Conservation (phyloP, 345 rosid genomes). For the Rhodamnia argentea region DNA sequence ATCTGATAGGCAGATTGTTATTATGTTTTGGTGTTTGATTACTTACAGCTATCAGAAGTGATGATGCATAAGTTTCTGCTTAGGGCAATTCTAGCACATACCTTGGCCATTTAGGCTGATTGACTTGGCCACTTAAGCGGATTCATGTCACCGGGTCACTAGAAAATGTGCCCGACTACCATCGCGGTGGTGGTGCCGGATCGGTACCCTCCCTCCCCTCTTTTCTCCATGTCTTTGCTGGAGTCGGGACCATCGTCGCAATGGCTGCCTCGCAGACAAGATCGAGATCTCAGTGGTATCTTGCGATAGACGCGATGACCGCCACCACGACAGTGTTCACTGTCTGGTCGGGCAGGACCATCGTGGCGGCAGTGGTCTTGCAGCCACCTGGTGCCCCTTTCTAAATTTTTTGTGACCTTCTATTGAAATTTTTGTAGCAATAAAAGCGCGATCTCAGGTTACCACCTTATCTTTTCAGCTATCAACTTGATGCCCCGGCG, state of each 20-base stretch:
- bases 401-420: neutral
- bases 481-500: neutral
- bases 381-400: neutral
- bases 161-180: neutral
- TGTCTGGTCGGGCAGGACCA: neutral
- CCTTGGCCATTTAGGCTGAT: neutral
- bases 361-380: neutral
- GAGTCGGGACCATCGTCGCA: neutral
- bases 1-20: neutral
- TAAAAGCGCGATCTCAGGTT: neutral
- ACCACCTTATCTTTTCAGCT: neutral
- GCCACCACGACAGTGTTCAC: neutral
- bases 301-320: neutral
- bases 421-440: neutral
- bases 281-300: fast-evolving
- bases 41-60: neutral
- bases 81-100: neutral
- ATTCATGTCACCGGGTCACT: neutral
- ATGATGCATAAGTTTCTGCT: neutral
- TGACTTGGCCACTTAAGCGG: neutral
- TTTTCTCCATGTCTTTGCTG: neutral
- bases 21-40: neutral
- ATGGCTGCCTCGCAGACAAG: neutral
- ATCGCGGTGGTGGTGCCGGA: neutral
- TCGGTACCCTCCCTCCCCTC: neutral